These are phyloP conservation scores for Zopfia rhizophila DNA, from an alignment of 2,329 filamentous ascomycete genomes.

Conservation along the genomic window DNA sequence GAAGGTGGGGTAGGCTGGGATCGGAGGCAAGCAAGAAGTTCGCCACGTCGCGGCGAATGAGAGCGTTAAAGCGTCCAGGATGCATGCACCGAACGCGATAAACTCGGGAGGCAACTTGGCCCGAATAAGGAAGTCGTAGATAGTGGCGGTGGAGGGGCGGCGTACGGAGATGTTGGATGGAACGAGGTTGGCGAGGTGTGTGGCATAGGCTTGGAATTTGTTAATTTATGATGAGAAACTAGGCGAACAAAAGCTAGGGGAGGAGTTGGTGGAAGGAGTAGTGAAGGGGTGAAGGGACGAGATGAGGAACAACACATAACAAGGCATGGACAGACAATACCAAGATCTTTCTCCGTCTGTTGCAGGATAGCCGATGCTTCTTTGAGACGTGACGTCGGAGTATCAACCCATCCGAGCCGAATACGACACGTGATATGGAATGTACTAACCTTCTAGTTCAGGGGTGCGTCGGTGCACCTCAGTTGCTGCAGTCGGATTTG, in stretches of 20 bases:
- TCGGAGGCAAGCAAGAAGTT: constrained; percentile 31
- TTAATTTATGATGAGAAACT: not conserved
- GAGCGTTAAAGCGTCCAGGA: constrained; percentile 47
- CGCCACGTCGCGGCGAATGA: constrained; percentile 47
- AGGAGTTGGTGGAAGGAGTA: not conserved
- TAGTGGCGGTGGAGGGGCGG: constrained; percentile 36
- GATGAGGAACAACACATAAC: constrained; percentile 1
- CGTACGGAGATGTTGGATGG: constrained; percentile 44
- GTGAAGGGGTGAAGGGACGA: not conserved
- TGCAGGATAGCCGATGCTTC: not conserved
- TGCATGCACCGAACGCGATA: constrained; percentile 50
- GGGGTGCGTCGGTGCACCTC: constrained; percentile 19
- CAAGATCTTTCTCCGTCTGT: no score
- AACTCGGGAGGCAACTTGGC: constrained; percentile 46
- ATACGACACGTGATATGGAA: constrained; percentile 28
- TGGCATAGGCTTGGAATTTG: constrained; percentile 39
- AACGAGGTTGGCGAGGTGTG: constrained; percentile 49
- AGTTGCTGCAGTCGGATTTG: not conserved
- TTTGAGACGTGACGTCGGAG: no score
- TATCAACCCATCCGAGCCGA: no score
- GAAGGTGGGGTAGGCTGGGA: constrained; percentile 20
- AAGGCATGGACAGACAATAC: no score
- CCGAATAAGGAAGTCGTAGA: constrained; percentile 42
- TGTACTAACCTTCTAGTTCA: constrained; percentile 43
- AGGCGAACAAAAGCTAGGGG: no score